Base-by-base conservation (phyloP, 768 basidiomycete genomes). In the Lenzites betulinus region DNA sequence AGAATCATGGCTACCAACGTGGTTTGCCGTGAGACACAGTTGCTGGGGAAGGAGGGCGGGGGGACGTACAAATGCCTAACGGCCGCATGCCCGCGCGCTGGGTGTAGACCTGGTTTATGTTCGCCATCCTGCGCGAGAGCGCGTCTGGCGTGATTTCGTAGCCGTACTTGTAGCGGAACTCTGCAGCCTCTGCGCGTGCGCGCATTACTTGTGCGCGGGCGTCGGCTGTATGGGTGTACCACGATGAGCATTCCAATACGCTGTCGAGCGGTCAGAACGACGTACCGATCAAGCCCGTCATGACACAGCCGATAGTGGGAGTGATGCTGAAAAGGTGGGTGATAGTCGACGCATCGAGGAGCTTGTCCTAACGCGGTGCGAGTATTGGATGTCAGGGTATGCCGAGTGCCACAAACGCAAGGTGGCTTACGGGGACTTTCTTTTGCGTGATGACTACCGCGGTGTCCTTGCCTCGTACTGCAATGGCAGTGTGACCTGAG, bases 51-150 rank as follows among this genome's bases (percentile, higher is more conserved):
- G 47, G n/a, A 22, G 30, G 44, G 25, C 60, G 58, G 46, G 49
- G 22, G 16, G 2, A 69, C 90, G 66, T 71, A 96, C 96, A 89
- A 62, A 98, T 97, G 43, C 96, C 97, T 33, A 98, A 77, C 2
- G 97, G 97, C 42, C 97, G 83, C 95, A 99, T 98, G 38, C 85
- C 97, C 1, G 96, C 96, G 59, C 92, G 83, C 76, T 99, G 97
- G 2, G 97, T 99, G 76, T 98, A 98, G 1, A 98, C 96, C 76
- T 98, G 97, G 71, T 98, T 98, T 74, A 98, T 94, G 74, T 98
- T 97, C 33, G 96, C 97, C 70, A 99, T 78, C 48, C 96, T 84
- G 64, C 95, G 87, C 22, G 97, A 92, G 44, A 99, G 83, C n/a
- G 92, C 89, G 71, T 97, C 95, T 3, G 96, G 94, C 2, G 95